Base-by-base conservation (phyloP, 176 grass and related monocot genomes). In the Aegilops bicornis region DNA sequence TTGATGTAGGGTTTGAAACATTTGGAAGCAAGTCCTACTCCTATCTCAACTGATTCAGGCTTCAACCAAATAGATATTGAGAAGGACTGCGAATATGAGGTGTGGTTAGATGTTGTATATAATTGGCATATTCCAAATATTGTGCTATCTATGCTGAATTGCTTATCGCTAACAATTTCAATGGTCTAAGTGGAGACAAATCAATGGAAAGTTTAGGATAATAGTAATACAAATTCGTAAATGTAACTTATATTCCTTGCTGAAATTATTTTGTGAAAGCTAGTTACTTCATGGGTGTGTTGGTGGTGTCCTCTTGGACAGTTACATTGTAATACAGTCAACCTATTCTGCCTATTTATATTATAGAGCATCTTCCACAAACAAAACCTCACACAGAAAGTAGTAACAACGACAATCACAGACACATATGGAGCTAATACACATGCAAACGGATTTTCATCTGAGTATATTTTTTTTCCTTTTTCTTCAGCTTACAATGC, bases 51-150 rank as follows among this genome's bases (percentile, higher is more conserved):
- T 32, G 66, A 85, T 81, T 50, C 60, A 60, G 77, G 73, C 68
- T 56, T 83, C 79, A 82, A 66, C 33, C 73, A 81, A 80, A 45
- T 45, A 31, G 69, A 63, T 47, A 20, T 33, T 42, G 71, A 83
- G 45, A 82, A 81, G 25, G 88, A 82, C 69, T 81, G 64, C 88
- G 79, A 75, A 42, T 87, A 74, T 84, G 90, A 95, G 93, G 93
- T 95, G 32, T 77, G 69, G 9, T n/a, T 50, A 47, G 69, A 31
- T 80, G 72, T 65, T 83, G 6, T 60, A 45, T 35, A 22, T 10
- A 15, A 31, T 75, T n/a, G 10, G 22, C 27, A 69, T 45, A 11
- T 68, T 78, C 60, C 60, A 68, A 68, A 22, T 12, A 66, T 79
- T 65, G 64, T 62, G 33, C 9, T 78, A 29, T 43, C 47, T 59